Percentiles rank a stretch among this genome's conserved stretches.
These are phyloP conservation scores for Citrus maxima DNA, from an alignment of 345 rosid genomes.

Conservation along the genomic window DNA sequence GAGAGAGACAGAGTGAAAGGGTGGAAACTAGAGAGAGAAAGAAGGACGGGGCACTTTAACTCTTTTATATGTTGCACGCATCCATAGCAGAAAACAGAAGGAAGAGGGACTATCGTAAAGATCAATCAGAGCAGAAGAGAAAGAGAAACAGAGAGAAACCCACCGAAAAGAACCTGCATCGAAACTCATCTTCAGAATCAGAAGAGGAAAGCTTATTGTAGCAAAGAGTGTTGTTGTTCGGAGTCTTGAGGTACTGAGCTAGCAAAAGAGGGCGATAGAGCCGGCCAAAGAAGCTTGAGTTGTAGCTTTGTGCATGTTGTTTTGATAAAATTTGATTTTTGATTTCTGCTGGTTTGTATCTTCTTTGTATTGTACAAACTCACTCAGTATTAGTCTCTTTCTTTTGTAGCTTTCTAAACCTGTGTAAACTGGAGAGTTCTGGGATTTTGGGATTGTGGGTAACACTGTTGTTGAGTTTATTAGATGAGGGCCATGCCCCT, in stretches of 20 bases:
- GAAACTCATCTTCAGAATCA: constrained; percentile 7
- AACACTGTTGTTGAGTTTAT: constrained; percentile 19
- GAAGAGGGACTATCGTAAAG: background rate
- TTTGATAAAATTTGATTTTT: constrained; percentile 5
- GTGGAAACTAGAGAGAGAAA: background rate
- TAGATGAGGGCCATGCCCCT: constrained; percentile 84
- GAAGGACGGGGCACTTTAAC: constrained; percentile 30
- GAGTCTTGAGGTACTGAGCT: background rate
- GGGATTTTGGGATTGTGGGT: constrained; percentile 6
- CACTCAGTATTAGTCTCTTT: background rate
- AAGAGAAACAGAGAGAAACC: background rate
- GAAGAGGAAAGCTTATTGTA: constrained; percentile 18
- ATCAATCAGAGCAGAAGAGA: background rate
- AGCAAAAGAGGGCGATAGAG: background rate
- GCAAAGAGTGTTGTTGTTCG: constrained; percentile 16
- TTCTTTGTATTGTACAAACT: background rate
- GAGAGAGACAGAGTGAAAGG: background rate
- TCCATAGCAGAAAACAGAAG: constrained; percentile 26
- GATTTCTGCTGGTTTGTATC: constrained; percentile 13
- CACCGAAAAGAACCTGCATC: background rate
- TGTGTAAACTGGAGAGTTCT: constrained; percentile 28
- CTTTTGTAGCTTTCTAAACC: background rate
- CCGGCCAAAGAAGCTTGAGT: background rate
- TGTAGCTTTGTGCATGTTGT: background rate
- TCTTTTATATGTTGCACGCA: constrained; percentile 64